Evolutionary conservation across 257 asterid genomes (phyloP).

Genomic region (Sherardia arvensis): DNA sequence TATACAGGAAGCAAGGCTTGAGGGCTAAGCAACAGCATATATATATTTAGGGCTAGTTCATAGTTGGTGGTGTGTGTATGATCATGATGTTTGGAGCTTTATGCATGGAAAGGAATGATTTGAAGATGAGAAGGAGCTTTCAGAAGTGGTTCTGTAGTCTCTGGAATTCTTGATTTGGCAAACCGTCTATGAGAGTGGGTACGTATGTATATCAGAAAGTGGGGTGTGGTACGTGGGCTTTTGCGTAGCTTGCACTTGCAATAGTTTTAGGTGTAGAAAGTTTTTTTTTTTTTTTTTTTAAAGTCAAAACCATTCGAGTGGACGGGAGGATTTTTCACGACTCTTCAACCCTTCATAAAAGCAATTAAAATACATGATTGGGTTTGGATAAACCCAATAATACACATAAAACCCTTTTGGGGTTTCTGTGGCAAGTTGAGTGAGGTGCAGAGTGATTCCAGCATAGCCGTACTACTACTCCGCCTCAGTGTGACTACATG

Average conservation of each 20-base stretch:
- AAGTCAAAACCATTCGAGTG: too few species aligned
- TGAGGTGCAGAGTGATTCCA: too few species aligned
- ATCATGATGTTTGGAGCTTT: neutral
- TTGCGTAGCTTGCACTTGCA: conserved; percentile 60
- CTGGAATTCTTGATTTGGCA: conserved; percentile 6
- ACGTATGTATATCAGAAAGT: neutral
- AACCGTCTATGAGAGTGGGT: conserved; percentile 26
- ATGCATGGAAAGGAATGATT: conserved; percentile 5
- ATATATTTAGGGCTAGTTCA: conserved; percentile 27
- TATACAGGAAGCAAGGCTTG: conserved; percentile 16
- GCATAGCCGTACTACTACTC: too few species aligned
- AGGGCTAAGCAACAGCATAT: conserved; percentile 30
- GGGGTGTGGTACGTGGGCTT: conserved; percentile 7
- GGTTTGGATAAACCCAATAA: too few species aligned
- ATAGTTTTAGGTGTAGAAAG: too few species aligned
- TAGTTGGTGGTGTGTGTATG: neutral
- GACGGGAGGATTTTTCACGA: too few species aligned
- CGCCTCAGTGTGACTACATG: too few species aligned
- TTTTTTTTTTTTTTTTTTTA: too few species aligned
- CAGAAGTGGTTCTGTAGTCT: conserved; percentile 7
- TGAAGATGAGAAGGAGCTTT: conserved; percentile 46
- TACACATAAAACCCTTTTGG: too few species aligned
- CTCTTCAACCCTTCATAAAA: too few species aligned
- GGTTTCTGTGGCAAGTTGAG: too few species aligned
- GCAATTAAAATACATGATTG: too few species aligned